Evolutionary conservation across 805 yeast genomes (phyloP).

Genomic region (Candida maltosa): DNA sequence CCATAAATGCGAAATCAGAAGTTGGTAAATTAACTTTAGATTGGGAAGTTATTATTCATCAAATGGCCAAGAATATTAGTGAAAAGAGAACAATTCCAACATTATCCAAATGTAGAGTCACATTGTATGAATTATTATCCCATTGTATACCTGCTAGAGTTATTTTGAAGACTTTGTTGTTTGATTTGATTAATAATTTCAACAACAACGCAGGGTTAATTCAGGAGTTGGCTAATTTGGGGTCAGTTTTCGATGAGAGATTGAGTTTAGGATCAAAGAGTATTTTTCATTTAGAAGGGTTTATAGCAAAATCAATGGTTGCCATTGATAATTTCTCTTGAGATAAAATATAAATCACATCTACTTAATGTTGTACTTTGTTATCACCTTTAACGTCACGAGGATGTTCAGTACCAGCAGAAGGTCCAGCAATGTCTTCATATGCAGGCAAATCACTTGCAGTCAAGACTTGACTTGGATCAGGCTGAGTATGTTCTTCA

Average conservation of each 20-base stretch:
- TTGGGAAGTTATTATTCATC: constrained; percentile 81
- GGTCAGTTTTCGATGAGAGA: constrained; percentile 79
- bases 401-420: not conserved
- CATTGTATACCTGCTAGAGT: constrained; percentile 90
- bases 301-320: constrained; percentile 85
- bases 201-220: constrained; percentile 19
- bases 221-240: constrained; percentile 51
- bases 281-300: constrained; percentile 93
- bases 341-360: constrained; percentile 3
- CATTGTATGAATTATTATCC: constrained; percentile 78
- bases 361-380: constrained; percentile 25
- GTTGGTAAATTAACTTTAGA: constrained; percentile 65
- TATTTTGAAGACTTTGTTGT: constrained; percentile 60
- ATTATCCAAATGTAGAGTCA: constrained; percentile 58
- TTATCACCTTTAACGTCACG: constrained; percentile 17
- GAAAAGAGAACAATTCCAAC: constrained; percentile 63
- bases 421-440: constrained; percentile 19
- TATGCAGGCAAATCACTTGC: constrained; percentile 5
- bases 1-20: constrained; percentile 28
- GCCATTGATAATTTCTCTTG: constrained; percentile 44
- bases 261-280: constrained; percentile 82
- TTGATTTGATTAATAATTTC: constrained; percentile 37
- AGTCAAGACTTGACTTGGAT: constrained; percentile 14
- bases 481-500: constrained; percentile 4
- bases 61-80: constrained; percentile 57